Evolutionary conservation across 2,329 filamentous ascomycete species (phyloP), one percentile per base, ranked within the genome.

Genomic region (Orbilia quercus): DNA sequence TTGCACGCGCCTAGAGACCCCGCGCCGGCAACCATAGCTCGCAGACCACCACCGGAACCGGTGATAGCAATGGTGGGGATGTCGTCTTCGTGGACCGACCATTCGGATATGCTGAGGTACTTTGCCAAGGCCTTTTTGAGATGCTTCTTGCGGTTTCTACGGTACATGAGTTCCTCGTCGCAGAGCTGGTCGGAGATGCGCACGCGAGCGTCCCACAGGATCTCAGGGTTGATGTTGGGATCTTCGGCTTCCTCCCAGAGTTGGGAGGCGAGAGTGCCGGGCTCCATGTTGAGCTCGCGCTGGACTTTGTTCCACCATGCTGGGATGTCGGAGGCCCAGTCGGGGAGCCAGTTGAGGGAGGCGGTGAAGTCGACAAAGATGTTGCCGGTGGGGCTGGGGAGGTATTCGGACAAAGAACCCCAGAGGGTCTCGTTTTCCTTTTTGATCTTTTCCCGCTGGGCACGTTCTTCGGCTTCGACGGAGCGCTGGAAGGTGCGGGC

Each of bases 161-260:
- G 82, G 76, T 92, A 99, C 2, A 84, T 83, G 79, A 90, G 87
- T 80, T 99, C 95, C 73, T 97, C 92, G 0, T 87, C 84, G 76
- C 95, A 97, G 0, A 99, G 84, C 6, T 91, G 88, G 16, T 87
- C 82, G 0, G 93, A 95, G 2, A 98, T 88, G 20, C 95, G 87
- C 1, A 99, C 95, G 18, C 83, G 84, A 16, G 94, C 93, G 42
- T 91, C 87, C 82, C 90, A 92, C 31, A 87, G 83, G 67, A 98
- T 96, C 79, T 99, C 95, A 0, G 94, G 94, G 77, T 98, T 91
- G 75, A 91, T 84, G 51, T 87, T 84, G 0, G 92, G 88, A 79
- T 98, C 91, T 67, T 92, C 90, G 0, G 95, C 92, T 78, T 98
- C 94, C 75, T 85, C 84, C 95, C 95, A 98, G 69, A 99, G 95